phyloP scores from a whole-genome alignment of 768 basidiomycete genomes.

The Glaciozyma antarctica region DNA sequence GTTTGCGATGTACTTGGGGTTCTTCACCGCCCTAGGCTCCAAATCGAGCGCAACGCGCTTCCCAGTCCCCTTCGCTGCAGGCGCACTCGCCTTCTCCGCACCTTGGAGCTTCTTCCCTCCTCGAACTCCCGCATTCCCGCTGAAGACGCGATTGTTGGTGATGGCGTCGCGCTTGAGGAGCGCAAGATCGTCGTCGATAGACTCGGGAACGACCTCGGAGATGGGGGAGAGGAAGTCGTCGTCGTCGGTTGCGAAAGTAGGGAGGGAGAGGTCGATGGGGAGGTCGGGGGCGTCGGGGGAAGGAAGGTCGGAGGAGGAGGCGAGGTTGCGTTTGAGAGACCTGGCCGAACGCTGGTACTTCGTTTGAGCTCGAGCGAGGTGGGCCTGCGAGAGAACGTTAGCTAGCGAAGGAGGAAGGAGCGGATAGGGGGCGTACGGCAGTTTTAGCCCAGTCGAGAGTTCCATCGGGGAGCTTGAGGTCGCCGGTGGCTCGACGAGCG shows the following conservation, averaged over 20 bases:
- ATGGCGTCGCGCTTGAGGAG: neutral
- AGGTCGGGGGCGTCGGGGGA: neutral
- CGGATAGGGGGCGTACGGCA: neutral
- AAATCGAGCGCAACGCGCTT: neutral
- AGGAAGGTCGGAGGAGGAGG: neutral
- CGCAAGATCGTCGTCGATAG: neutral
- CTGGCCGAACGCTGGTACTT: constrained; percentile 12
- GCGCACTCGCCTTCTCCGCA: neutral
- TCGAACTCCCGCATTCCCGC: neutral
- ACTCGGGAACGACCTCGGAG: neutral
- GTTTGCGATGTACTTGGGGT: neutral
- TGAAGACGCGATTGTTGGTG: neutral
- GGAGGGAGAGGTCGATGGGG: neutral
- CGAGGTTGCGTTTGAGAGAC: neutral
- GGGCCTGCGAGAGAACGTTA: constrained; percentile 2
- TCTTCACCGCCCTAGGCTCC: neutral
- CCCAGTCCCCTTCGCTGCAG: neutral
- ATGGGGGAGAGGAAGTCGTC: neutral
- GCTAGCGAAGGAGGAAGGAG: neutral
- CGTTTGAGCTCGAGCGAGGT: neutral
- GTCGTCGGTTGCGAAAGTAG: neutral
- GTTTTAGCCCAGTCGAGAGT: constrained; percentile 7
- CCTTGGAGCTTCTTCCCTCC: neutral
- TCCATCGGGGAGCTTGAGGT: constrained; percentile 11
- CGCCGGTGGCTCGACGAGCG: neutral